Evolutionary conservation across 2,329 filamentous ascomycete species (phyloP).

Genomic region (Lomentospora prolificans): DNA sequence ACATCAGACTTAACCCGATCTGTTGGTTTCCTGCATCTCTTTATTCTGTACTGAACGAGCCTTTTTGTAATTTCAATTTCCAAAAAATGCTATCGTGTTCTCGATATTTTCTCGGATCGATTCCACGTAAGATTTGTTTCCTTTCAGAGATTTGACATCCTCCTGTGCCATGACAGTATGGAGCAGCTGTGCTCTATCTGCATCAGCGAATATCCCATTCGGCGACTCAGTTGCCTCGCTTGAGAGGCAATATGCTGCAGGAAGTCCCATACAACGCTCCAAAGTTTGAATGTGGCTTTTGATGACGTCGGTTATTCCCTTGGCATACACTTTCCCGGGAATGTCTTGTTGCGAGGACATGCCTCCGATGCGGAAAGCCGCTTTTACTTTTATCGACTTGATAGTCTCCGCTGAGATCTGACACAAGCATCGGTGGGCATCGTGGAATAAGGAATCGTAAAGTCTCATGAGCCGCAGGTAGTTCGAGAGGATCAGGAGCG

Average conservation of each 20-base stretch:
- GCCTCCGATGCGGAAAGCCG: constrained; percentile 16
- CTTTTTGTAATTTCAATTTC: background rate
- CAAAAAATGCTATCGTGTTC: constrained; percentile 13
- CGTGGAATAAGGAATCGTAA: constrained; percentile 13
- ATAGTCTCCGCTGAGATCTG: constrained; percentile 11
- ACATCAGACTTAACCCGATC: too few relatives aligned
- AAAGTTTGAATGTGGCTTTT: constrained; percentile 13
- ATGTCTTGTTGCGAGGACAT: constrained; percentile 16
- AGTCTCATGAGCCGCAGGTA: constrained; percentile 16
- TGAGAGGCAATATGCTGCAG: constrained; percentile 14
- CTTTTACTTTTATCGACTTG: constrained; percentile 15
- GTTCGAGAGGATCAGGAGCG: constrained; percentile 13
- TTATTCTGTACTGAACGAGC: background rate
- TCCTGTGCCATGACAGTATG: constrained; percentile 13
- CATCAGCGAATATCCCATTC: constrained; percentile 12
- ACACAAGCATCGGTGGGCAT: constrained; percentile 12
- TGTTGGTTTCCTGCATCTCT: too few relatives aligned
- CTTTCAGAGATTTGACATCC: constrained; percentile 14
- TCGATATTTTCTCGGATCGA: constrained; percentile 16
- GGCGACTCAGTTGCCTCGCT: constrained; percentile 11
- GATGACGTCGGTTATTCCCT: constrained; percentile 14
- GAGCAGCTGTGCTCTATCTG: constrained; percentile 14
- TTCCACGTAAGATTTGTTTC: constrained; percentile 14
- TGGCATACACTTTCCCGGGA: constrained; percentile 15
- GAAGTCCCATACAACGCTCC: constrained; percentile 15